Base-by-base conservation (phyloP, 306 rosid genomes). In the Cucurbita maxima region DNA sequence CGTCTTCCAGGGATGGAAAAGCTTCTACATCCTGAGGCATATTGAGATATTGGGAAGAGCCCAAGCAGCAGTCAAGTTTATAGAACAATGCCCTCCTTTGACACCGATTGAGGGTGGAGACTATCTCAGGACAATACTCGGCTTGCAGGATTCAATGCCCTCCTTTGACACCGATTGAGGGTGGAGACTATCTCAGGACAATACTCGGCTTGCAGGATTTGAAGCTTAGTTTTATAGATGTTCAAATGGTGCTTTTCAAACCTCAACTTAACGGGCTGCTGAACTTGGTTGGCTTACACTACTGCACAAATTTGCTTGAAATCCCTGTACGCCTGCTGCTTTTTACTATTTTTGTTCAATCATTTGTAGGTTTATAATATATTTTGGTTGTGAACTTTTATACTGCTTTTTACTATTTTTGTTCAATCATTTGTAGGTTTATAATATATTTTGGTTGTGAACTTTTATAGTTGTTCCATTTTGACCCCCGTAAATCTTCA, bases 251-350 rank as follows among this genome's bases (percentile, higher is more conserved):
- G 71, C 83, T 93, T 57, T 84, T 93, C 88, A 84, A 82, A 70
- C 85, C 86, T 41, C 73, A 80, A 74, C 74, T 72, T 61, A 82
- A 76, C 69, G 88, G 83, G 79, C 74, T 90, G 64, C 71, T 86
- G 67, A 88, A 93, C 79, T 86, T 93, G 86, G 82, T 90, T 79
- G 96, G 91, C 54, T 68, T 93, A 61, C 94, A 87, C 68, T 90
- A 87, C 82, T 84, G 91, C 82, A 8, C 79, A 8, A 34, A 72
- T 57, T 78, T 80, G 79, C 96, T 93, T 57, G 48, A 73, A 60
- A 79, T 88, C 55, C 90, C 71, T 89, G 98, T 93, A 90, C 58
- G 62, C 75, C 19, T 66, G 40, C 64, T 66, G 38, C 72, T 66
- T 57, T 30, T 62, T 71, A 13, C 73, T 61, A 62, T 58, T 40